Percentiles rank a stretch among this genome's conserved stretches.
Conservation (phyloP, 805 yeast genomes). For the Cyberlindnera veronae region DNA sequence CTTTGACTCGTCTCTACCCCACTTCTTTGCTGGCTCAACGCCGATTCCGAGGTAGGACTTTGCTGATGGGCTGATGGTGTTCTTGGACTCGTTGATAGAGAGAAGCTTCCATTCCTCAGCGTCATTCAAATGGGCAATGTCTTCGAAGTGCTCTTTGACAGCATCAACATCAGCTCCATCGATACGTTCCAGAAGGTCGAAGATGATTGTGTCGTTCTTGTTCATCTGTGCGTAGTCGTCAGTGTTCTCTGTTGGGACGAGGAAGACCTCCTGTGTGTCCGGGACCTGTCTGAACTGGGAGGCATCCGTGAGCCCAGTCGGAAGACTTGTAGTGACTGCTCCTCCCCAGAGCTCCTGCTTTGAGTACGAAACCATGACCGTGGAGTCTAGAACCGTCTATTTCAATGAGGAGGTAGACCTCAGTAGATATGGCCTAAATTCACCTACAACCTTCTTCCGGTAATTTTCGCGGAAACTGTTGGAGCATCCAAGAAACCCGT, state of each 20-base stretch:
- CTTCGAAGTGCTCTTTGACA: constrained; percentile 51
- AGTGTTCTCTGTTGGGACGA: constrained; percentile 37
- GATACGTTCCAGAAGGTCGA: constrained; percentile 59
- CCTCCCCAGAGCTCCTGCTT: constrained; percentile 71
- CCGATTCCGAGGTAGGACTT: constrained; percentile 34
- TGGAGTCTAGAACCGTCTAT: too few relatives aligned
- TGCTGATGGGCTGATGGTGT: constrained; percentile 10
- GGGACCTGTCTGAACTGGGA: constrained; percentile 80
- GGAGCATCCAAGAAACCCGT: too few relatives aligned
- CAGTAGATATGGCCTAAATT: background rate
- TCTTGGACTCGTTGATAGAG: constrained; percentile 23
- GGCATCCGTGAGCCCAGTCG: constrained; percentile 67
- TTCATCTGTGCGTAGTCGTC: constrained; percentile 33
- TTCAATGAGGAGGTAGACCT: background rate
- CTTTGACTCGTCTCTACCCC: constrained; percentile 41
- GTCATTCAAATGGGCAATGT: constrained; percentile 45
- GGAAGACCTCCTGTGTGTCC: constrained; percentile 90
- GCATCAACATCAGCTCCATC: constrained; percentile 39
- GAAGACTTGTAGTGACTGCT: constrained; percentile 59
- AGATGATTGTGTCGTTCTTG: constrained; percentile 53
- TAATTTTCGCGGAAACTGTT: background rate
- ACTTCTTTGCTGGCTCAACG: constrained; percentile 45
- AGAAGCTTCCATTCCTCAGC: constrained; percentile 31
- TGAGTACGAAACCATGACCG: background rate
- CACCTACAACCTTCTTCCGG: background rate